Conservation (phyloP, 768 basidiomycete species). For the Kwoniella pini region DNA sequence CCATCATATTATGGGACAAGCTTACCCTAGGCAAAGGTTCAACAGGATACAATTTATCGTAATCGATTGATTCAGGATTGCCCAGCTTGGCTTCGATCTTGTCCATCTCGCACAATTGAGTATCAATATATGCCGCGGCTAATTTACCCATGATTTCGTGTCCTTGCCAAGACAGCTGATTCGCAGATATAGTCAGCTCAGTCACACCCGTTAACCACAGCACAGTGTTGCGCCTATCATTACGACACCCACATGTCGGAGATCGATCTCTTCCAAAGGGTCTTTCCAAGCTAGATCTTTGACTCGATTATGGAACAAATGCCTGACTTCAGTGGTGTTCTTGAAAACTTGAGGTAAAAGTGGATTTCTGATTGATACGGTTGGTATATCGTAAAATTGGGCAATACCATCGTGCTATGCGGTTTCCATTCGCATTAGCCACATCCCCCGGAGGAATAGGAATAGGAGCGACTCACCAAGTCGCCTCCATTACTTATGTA, state of each 20-base stretch:
- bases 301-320: slow-evolving; percentile 26
- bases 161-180: slow-evolving; percentile 26
- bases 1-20: no score
- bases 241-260: slow-evolving; percentile 49
- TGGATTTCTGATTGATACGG: slow-evolving; percentile 45
- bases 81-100: slow-evolving; percentile 11
- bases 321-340: slow-evolving; percentile 24
- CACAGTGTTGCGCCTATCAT: no score
- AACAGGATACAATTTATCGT: slow-evolving; percentile 27
- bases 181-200: not conserved
- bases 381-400: slow-evolving; percentile 52
- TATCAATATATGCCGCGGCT: slow-evolving; percentile 35
- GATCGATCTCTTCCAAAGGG: slow-evolving; percentile 34
- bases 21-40: slow-evolving; percentile 35
- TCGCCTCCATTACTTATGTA: slow-evolving; percentile 26
- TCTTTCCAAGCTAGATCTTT: slow-evolving; percentile 14
- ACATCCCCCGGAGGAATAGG: not conserved
- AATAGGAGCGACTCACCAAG: slow-evolving; percentile 21
- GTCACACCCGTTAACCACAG: not conserved
- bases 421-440: not conserved
- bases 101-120: slow-evolving; percentile 41
- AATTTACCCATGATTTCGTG: slow-evolving; percentile 35
- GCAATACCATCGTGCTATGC: slow-evolving; percentile 45
- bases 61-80: slow-evolving; percentile 7
- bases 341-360: slow-evolving; percentile 41